phyloP scores from a whole-genome alignment of 2,329 filamentous ascomycete genomes.

The Aureobasidium sp. region DNA sequence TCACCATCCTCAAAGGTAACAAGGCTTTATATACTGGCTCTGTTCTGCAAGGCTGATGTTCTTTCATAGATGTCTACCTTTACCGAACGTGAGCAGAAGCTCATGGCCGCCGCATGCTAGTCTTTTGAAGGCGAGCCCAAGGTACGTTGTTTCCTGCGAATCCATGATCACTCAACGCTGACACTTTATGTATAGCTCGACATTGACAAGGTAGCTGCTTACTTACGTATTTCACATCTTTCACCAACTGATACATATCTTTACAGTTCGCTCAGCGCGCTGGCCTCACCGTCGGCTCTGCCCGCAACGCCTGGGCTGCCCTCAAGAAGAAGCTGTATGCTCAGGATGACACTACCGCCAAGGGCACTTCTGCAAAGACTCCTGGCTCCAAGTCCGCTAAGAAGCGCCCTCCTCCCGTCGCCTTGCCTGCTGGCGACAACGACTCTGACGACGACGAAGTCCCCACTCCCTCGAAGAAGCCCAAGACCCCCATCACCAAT shows the following conservation, averaged over 20 bases:
- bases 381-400: neutral
- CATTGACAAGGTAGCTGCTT: slow-evolving; percentile 16
- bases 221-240: neutral
- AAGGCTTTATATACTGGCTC: neutral
- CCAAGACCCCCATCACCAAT: slow-evolving; percentile 10
- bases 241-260: neutral
- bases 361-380: neutral
- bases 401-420: neutral
- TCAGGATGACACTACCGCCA: neutral
- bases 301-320: slow-evolving; percentile 24
- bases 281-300: slow-evolving; percentile 22
- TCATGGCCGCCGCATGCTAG: slow-evolving; percentile 21
- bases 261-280: slow-evolving; percentile 15
- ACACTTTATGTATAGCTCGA: slow-evolving; percentile 16
- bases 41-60: neutral
- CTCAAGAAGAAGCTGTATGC: slow-evolving; percentile 26
- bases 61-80: slow-evolving; percentile 12
- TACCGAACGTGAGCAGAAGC: slow-evolving; percentile 19
- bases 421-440: neutral
- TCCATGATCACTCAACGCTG: neutral
- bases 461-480: slow-evolving; percentile 20
- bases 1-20: neutral
- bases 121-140: slow-evolving; percentile 23
- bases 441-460: slow-evolving; percentile 15
- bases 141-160: slow-evolving; percentile 9